Conservation (phyloP, 305 asterid species). For the Galium porrigens region DNA sequence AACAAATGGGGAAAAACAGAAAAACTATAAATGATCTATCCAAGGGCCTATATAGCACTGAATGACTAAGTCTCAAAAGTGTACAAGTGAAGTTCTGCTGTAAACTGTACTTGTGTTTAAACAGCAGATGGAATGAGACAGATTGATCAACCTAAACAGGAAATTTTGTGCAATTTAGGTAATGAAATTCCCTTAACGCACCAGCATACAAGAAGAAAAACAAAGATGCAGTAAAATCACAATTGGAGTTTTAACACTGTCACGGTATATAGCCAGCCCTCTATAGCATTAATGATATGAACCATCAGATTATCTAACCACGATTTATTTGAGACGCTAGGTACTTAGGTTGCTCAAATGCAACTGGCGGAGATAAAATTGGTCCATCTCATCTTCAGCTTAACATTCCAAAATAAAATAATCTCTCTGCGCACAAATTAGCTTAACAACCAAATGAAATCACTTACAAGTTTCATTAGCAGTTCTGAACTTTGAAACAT, state of each 20-base stretch:
- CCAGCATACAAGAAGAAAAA: not conserved
- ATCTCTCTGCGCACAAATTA: not conserved
- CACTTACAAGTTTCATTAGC: slow-evolving; percentile 70
- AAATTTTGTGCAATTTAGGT: not conserved
- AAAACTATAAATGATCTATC: too few relatives aligned
- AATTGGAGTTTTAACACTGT: not conserved
- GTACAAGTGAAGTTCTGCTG: not conserved
- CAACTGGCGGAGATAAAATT: not conserved
- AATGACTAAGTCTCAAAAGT: not conserved
- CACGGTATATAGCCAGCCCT: not conserved
- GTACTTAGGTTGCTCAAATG: not conserved
- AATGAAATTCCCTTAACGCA: not conserved
- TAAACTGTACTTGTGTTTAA: not conserved
- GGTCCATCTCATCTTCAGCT: not conserved
- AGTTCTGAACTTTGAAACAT: slow-evolving; percentile 71
- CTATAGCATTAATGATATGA: not conserved
- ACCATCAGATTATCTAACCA: not conserved
- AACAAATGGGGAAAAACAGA: not conserved
- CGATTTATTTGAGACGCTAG: not conserved
- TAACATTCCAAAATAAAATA: not conserved
- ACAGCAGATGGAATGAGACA: not conserved
- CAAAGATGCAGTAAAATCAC: too few relatives aligned
- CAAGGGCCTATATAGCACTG: too few relatives aligned
- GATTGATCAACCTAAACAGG: not conserved
- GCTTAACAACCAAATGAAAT: slow-evolving; percentile 9